Percentiles rank a stretch among this genome's conserved stretches.
These are phyloP conservation scores for Beauveria asiatica DNA, from an alignment of 2,329 filamentous ascomycete species.

Conservation along the genomic window DNA sequence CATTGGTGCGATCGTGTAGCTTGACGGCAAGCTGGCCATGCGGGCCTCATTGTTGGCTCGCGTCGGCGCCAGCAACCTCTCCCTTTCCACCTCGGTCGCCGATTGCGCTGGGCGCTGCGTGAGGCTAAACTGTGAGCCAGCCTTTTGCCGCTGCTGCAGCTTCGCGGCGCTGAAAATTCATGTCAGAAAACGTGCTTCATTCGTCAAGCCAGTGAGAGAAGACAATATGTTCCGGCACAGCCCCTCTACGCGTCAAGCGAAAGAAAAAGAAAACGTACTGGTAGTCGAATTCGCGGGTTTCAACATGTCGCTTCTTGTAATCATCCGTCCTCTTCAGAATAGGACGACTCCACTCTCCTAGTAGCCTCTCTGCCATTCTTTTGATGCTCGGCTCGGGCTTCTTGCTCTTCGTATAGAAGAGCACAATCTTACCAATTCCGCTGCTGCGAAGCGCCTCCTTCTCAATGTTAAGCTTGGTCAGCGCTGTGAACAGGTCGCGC, in stretches of 20 bases:
- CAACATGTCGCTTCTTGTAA: slow-evolving; percentile 73
- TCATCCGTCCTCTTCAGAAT: slow-evolving; percentile 91
- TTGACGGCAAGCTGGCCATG: slow-evolving; percentile 43
- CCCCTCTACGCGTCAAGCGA: no score
- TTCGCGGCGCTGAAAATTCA: slow-evolving; percentile 39
- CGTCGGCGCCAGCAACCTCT: slow-evolving; percentile 49
- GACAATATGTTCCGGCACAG: no score
- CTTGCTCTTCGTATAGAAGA: slow-evolving; percentile 96
- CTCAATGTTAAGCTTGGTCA: slow-evolving; percentile 75
- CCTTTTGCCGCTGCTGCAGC: slow-evolving; percentile 39
- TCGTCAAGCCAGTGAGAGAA: no score
- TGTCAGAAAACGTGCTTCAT: background rate
- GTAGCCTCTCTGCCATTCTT: slow-evolving; percentile 82
- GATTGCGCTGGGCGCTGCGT: slow-evolving; percentile 38
- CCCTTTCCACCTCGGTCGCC: slow-evolving; percentile 43
- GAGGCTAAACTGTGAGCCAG: slow-evolving; percentile 40
- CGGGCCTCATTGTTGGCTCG: slow-evolving; percentile 48
- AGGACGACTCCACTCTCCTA: slow-evolving; percentile 91
- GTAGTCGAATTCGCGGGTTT: slow-evolving; percentile 56
- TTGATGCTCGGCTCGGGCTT: slow-evolving; percentile 83
- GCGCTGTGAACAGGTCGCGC: slow-evolving; percentile 78
- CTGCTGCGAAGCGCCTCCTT: slow-evolving; percentile 86
- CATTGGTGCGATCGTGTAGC: slow-evolving; percentile 51
- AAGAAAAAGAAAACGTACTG: slow-evolving; percentile 37
- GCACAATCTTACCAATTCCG: slow-evolving; percentile 89